Evolutionary conservation across 768 basidiomycete species (phyloP).

Genomic region (Nevesoporus exiguus): DNA sequence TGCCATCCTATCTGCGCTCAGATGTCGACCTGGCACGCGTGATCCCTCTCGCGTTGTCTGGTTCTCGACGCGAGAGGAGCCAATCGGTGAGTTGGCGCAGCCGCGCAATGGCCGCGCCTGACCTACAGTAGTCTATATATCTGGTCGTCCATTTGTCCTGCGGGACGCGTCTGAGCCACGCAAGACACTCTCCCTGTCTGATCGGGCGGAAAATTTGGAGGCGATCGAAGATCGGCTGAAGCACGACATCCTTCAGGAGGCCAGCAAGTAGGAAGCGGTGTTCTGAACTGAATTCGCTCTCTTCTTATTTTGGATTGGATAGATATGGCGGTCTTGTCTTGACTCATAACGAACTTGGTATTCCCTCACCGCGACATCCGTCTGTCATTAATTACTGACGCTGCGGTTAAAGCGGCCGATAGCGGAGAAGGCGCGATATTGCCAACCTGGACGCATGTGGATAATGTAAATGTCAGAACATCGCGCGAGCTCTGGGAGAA

Average conservation of each 20-base stretch:
- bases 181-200: slow-evolving; percentile 74
- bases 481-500: slow-evolving; percentile 81
- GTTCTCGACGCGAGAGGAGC: slow-evolving; percentile 97
- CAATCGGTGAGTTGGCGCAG: slow-evolving; percentile 59
- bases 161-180: slow-evolving; percentile 84
- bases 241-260: slow-evolving; percentile 87
- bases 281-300: not conserved
- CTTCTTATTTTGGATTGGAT: slow-evolving; percentile 10
- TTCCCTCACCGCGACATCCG: slow-evolving; percentile 16
- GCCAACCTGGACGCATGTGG: slow-evolving; percentile 93
- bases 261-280: slow-evolving; percentile 47
- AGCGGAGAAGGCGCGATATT: slow-evolving; percentile 77
- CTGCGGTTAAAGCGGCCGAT: slow-evolving; percentile 39
- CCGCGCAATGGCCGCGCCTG: not conserved
- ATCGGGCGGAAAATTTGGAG: slow-evolving; percentile 93
- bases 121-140: slow-evolving; percentile 61
- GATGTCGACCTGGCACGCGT: slow-evolving; percentile 61
- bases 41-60: slow-evolving; percentile 80
- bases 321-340: slow-evolving; percentile 89
- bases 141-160: slow-evolving; percentile 89
- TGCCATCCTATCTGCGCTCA: slow-evolving; percentile 82
- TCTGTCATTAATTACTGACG: slow-evolving; percentile 4
- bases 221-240: slow-evolving; percentile 88
- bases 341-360: slow-evolving; percentile 91
- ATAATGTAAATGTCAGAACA: slow-evolving; percentile 78